Conservation (phyloP, 2,329 filamentous ascomycete genomes). For the Colletotrichum falcatum region DNA sequence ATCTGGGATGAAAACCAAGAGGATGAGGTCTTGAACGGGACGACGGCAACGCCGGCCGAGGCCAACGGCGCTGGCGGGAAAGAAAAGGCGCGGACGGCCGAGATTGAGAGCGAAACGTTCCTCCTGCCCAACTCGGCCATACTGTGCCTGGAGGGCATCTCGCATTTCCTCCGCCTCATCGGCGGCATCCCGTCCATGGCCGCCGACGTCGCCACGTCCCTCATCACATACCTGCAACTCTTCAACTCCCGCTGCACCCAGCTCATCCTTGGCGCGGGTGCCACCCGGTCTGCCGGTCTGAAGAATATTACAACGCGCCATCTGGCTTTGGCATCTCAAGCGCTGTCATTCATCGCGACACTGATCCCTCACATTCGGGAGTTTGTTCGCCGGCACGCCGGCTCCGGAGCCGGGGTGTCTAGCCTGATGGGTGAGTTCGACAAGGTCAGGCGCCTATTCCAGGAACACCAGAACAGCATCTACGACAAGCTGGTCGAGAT, state of each 20-base stretch:
- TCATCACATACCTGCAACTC: constrained; percentile 88
- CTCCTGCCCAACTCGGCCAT: constrained; percentile 87
- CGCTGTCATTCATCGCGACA: constrained; percentile 86
- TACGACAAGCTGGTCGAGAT: constrained; percentile 95
- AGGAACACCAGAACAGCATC: constrained; percentile 91
- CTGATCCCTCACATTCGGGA: constrained; percentile 92
- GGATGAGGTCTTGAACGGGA: constrained; percentile 33
- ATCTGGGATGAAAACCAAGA: constrained; percentile 61
- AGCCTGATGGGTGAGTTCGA: constrained; percentile 86
- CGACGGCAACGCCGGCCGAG: constrained; percentile 51
- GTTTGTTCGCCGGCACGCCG: constrained; percentile 83
- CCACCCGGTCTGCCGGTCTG: constrained; percentile 86
- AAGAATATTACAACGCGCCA: constrained; percentile 98
- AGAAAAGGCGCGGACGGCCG: constrained; percentile 76
- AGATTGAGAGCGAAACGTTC: constrained; percentile 87
- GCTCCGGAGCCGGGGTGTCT: constrained; percentile 63
- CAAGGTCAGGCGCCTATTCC: constrained; percentile 83
- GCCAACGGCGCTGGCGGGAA: constrained; percentile 64
- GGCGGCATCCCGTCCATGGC: constrained; percentile 91
- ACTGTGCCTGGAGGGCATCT: constrained; percentile 83
- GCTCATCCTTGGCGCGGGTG: constrained; percentile 93
- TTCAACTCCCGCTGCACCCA: constrained; percentile 98
- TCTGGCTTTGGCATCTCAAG: constrained; percentile 90
- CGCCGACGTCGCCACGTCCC: constrained; percentile 79
- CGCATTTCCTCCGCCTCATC: constrained; percentile 85